A percentile compares a stretch with the other conserved stretches of the same genome.
Evolutionary conservation across 108 stramenopile genomes (phyloP).

Genomic region (Cylindrotheca closterium): DNA sequence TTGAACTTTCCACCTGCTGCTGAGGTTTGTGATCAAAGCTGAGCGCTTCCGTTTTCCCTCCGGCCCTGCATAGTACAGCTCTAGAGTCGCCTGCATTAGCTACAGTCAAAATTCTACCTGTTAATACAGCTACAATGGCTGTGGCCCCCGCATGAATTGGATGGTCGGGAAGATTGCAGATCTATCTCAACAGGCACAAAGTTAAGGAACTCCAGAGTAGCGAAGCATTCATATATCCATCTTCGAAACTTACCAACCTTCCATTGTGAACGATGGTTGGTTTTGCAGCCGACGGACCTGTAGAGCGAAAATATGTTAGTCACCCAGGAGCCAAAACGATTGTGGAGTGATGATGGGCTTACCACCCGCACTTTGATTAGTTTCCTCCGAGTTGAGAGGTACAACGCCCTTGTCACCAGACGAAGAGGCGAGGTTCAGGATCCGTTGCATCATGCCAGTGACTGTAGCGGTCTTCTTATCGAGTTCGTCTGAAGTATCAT

Average conservation of each 20-base stretch:
- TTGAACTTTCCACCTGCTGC: slow-evolving; percentile 72
- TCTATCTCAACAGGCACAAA: slow-evolving; percentile 15
- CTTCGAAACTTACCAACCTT: slow-evolving; percentile 29
- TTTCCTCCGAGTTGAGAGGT: not conserved
- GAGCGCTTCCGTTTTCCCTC: slow-evolving; percentile 41
- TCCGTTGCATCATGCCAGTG: slow-evolving; percentile 35
- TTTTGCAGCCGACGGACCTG: slow-evolving; percentile 3
- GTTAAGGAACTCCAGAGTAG: not conserved
- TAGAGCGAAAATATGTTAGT: not conserved
- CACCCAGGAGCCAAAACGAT: not conserved
- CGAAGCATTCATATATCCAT: not conserved
- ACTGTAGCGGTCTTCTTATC: slow-evolving; percentile 1
- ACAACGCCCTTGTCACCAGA: not conserved
- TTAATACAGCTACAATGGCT: slow-evolving; percentile 83
- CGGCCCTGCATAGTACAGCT: slow-evolving; percentile 77
- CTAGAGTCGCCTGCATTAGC: slow-evolving; percentile 93
- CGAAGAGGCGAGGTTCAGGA: slow-evolving; percentile 25
- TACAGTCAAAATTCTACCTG: slow-evolving; percentile 78
- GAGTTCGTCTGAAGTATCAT: slow-evolving; percentile 1
- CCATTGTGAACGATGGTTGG: slow-evolving; percentile 45
- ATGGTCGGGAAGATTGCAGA: slow-evolving; percentile 91
- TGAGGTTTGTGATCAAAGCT: slow-evolving; percentile 90
- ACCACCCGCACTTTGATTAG: slow-evolving; percentile 9
- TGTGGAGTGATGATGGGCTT: not conserved
- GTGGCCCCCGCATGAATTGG: slow-evolving; percentile 95